Base-by-base conservation (phyloP, 1,139 yeast species). In the Nakaseomyces glabratus region DNA sequence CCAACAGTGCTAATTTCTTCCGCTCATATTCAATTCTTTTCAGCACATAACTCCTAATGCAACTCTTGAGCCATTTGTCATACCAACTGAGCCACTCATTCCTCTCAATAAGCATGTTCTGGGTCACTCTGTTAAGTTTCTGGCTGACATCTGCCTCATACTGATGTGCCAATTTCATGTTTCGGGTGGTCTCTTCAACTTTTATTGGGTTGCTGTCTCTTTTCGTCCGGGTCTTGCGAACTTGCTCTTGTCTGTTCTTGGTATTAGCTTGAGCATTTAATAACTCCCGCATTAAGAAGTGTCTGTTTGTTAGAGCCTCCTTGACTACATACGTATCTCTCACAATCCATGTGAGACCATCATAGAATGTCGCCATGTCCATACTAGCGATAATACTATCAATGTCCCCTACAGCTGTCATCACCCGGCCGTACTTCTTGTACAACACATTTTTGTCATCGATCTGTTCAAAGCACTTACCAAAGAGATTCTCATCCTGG, bases 251-350 rank as follows among this genome's bases (percentile, higher is more conserved):
- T 50, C 76, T 82, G 18, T 73, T 60, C 47, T 71, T 73, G 2
- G 95, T 75, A 41, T 69, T 73, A 4, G 76, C 72, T 52, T 88
- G 94, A 1, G 96, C 93, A 49, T 75, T 82, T 17, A 73, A 54
- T 35, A 85, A 65, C 46, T 93, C 98, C 38, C 96, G 69, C 95
- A 90, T 90, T 31, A 90, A 62, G 38, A 90, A 65, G 58, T 93
- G 95, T 38, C 98, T 69, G 58, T 88, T 88, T 0, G 98, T 93
- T 38, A 90, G 64, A 0, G 95, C 82, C 58, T 90, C 98, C 57
- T 90, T 93, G 36, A 88, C 82, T 42, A 81, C 80, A 57, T 81
- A 90, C 17, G 90, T 78, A 48, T 88, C 96, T 40, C 73, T 71
- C 4, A 76, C 63, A 23, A 85, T 62, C 49, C 72, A 65, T 40